A percentile compares a stretch with the other conserved stretches of the same genome.
phyloP scores from a whole-genome alignment of 1,139 yeast genomes.

The Saccharomyces hybrid region DNA sequence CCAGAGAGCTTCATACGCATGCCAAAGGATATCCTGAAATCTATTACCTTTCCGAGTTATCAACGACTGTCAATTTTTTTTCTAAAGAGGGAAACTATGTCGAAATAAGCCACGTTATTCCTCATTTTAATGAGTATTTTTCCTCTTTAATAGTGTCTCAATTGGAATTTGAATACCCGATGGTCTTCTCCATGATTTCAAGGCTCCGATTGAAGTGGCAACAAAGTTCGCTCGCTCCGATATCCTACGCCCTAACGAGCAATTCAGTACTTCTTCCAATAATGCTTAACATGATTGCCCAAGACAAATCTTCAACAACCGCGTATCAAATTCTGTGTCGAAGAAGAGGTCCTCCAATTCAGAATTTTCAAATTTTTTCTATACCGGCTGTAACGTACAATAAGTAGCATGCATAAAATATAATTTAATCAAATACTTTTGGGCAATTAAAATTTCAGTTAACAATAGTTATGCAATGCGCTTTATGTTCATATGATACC shows the following conservation, averaged over 20 bases:
- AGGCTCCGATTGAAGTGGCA: conserved; percentile 18
- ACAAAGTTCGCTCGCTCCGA: conserved; percentile 19
- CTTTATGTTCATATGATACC: too few species aligned
- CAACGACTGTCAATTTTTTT: conserved; percentile 6
- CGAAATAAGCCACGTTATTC: background rate
- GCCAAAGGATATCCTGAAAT: conserved; percentile 4
- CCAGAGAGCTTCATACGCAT: conserved; percentile 8
- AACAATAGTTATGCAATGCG: background rate
- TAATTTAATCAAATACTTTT: background rate
- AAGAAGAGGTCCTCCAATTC: background rate
- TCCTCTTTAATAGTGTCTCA: conserved; percentile 25
- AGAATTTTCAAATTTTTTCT: background rate
- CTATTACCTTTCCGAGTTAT: conserved; percentile 6
- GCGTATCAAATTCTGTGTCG: conserved; percentile 13
- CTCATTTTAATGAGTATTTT: conserved; percentile 23
- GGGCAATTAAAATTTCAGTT: background rate
- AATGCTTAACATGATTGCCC: conserved; percentile 15
- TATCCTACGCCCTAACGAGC: conserved; percentile 21
- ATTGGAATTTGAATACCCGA: conserved; percentile 25
- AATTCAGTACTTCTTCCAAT: conserved; percentile 19
- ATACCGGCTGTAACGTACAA: background rate
- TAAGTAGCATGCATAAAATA: background rate
- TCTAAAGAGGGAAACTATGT: background rate
- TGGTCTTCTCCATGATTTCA: conserved; percentile 21
- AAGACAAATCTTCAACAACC: conserved; percentile 22